A percentile compares a stretch with the other conserved stretches of the same genome.
phyloP scores from a whole-genome alignment of 495 filamentous ascomycete genomes.

The Lindgomyces ingoldianus region DNA sequence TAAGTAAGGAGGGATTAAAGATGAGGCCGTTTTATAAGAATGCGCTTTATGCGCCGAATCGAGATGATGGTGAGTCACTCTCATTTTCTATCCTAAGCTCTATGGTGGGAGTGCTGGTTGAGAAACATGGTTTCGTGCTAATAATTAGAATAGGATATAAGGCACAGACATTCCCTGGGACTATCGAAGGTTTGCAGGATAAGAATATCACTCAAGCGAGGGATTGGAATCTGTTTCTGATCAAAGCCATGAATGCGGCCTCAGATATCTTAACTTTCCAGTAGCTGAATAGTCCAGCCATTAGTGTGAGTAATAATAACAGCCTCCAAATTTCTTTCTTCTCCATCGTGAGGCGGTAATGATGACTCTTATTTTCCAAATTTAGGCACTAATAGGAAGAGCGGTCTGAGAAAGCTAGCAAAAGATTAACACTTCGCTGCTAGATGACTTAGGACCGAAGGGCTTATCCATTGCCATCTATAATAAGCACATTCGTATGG shows the following conservation, averaged over 20 bases:
- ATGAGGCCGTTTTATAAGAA: not conserved
- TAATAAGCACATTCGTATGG: too few relatives aligned
- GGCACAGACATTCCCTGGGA: not conserved
- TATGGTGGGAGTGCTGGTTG: not conserved
- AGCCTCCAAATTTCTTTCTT: too few relatives aligned
- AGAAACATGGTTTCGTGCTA: not conserved
- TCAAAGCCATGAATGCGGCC: not conserved
- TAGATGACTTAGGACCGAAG: too few relatives aligned
- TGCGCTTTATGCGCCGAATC: not conserved
- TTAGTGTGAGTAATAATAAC: too few relatives aligned
- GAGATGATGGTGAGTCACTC: not conserved
- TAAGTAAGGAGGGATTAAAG: not conserved
- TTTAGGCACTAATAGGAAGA: too few relatives aligned
- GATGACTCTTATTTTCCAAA: too few relatives aligned
- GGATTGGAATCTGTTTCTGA: not conserved
- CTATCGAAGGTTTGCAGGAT: not conserved
- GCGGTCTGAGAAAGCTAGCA: too few relatives aligned
- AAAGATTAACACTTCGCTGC: too few relatives aligned
- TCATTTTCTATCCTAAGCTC: not conserved
- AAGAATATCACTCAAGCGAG: not conserved
- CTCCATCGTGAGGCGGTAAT: too few relatives aligned
- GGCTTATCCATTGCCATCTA: too few relatives aligned
- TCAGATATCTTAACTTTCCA: not conserved
- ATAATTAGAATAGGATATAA: not conserved
- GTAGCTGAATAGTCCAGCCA: not conserved